Evolutionary conservation across 2,329 filamentous ascomycete genomes (phyloP).

Genomic region (Penicillium sumatraense): DNA sequence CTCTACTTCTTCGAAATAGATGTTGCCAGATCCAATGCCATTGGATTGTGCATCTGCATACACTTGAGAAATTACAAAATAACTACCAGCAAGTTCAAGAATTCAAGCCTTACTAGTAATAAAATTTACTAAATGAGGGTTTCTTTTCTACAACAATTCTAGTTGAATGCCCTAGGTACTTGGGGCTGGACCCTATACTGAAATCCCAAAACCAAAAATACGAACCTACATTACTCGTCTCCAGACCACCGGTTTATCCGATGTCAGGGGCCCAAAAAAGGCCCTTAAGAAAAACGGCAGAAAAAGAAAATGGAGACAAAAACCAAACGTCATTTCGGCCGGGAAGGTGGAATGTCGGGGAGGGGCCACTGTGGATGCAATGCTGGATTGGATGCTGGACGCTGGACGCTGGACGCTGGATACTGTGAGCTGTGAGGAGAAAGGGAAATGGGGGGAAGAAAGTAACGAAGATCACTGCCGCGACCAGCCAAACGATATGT

Average conservation of each 20-base stretch:
- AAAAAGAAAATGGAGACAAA: not conserved
- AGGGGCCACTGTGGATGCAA: too few relatives aligned
- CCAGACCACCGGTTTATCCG: not conserved
- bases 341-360: constrained; percentile 6
- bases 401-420: too few relatives aligned
- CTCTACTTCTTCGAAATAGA: too few relatives aligned
- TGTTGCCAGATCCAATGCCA: too few relatives aligned
- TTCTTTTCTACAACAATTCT: too few relatives aligned
- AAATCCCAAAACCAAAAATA: constrained; percentile 5
- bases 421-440: not conserved
- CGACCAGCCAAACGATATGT: constrained; percentile 12
- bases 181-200: not conserved
- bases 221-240: not conserved
- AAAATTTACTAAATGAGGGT: too few relatives aligned
- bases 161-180: too few relatives aligned
- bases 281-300: too few relatives aligned
- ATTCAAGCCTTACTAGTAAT: not conserved
- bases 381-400: constrained; percentile 7
- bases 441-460: constrained; percentile 1
- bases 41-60: constrained; percentile 1
- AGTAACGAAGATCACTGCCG: constrained; percentile 18
- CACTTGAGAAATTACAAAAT: not conserved
- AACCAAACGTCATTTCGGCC: constrained; percentile 16
- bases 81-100: too few relatives aligned
- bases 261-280: not conserved